These are phyloP conservation scores for Daldinia concentrica DNA, from an alignment of 495 filamentous ascomycete genomes.

Conservation along the genomic window DNA sequence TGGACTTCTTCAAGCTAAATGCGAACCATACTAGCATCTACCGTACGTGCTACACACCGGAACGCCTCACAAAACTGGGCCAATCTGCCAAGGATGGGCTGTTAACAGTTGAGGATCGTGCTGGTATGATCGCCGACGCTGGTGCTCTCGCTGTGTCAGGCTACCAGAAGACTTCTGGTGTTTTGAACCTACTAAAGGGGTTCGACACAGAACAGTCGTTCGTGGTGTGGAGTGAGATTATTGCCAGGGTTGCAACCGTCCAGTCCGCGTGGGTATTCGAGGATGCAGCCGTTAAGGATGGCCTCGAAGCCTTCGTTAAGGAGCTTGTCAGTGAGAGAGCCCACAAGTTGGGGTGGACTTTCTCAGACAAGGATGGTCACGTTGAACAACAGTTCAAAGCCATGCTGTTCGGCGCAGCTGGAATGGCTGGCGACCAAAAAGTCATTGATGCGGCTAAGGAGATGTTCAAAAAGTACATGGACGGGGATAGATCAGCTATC, in stretches of 20 bases:
- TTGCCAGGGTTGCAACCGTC: constrained; percentile 75
- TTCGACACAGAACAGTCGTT: constrained; percentile 87
- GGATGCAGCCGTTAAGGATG: constrained; percentile 73
- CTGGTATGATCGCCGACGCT: constrained; percentile 95
- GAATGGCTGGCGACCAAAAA: constrained; percentile 69
- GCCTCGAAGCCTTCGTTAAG: constrained; percentile 82
- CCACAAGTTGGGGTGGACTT: constrained; percentile 87
- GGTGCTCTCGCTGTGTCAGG: constrained; percentile 89
- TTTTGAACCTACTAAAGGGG: constrained; percentile 83
- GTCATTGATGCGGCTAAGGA: constrained; percentile 71
- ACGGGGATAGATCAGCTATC: constrained; percentile 72
- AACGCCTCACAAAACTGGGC: constrained; percentile 75
- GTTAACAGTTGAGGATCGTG: constrained; percentile 91
- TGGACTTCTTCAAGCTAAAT: constrained; percentile 82
- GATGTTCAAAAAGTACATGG: constrained; percentile 76
- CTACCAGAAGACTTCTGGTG: constrained; percentile 90
- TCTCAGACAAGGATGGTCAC: constrained; percentile 83
- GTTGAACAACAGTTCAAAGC: constrained; percentile 87
- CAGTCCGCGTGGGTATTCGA: constrained; percentile 91
- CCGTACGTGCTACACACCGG: constrained; percentile 73
- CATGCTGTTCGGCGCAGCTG: constrained; percentile 73
- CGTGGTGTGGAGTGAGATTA: constrained; percentile 94
- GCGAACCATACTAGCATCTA: constrained; percentile 80
- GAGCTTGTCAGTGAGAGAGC: constrained; percentile 78
- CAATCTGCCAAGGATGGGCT: constrained; percentile 84